phyloP scores from a whole-genome alignment of 352 stramenopile species.

The Peronospora farinosa region DNA sequence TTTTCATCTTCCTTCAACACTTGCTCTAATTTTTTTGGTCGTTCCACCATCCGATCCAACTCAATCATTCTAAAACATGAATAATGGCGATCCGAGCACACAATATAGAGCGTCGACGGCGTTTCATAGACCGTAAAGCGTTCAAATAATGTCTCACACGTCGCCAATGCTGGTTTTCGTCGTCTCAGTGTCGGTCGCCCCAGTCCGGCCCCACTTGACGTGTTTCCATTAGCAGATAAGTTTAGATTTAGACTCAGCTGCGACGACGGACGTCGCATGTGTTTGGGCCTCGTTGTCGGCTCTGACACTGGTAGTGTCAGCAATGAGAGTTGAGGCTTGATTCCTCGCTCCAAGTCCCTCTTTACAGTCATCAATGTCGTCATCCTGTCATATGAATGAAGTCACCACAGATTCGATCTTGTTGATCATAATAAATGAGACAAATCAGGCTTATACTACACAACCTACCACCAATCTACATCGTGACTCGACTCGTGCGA shows the following conservation, averaged over 20 bases:
- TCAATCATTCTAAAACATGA: conserved; percentile 69
- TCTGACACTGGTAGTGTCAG: conserved; percentile 47
- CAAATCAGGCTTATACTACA: not conserved
- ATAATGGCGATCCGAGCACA: conserved; percentile 84
- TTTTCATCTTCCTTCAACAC: conserved; percentile 62
- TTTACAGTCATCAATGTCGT: conserved; percentile 75
- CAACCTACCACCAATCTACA: conserved; percentile 82
- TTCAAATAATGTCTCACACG: conserved; percentile 63
- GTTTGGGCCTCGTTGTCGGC: conserved; percentile 23
- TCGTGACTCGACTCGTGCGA: conserved; percentile 82
- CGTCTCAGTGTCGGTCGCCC: conserved; percentile 41
- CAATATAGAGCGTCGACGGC: conserved; percentile 57
- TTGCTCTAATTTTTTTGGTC: conserved; percentile 41
- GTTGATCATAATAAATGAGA: not conserved
- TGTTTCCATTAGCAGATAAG: conserved; percentile 20
- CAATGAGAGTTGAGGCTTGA: conserved; percentile 54
- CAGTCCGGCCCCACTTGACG: conserved; percentile 11
- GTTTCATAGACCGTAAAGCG: conserved; percentile 85
- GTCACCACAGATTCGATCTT: no score
- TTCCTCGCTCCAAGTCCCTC: conserved; percentile 56
- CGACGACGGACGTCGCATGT: conserved; percentile 31
- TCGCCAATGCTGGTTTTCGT: conserved; percentile 59
- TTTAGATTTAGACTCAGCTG: conserved; percentile 29
- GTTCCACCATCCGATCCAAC: conserved; percentile 62
- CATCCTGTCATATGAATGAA: conserved; percentile 38